Evolutionary conservation across 2,329 filamentous ascomycete species (phyloP), one percentile per base, ranked within the genome.

Genomic region (Botrytis porri): DNA sequence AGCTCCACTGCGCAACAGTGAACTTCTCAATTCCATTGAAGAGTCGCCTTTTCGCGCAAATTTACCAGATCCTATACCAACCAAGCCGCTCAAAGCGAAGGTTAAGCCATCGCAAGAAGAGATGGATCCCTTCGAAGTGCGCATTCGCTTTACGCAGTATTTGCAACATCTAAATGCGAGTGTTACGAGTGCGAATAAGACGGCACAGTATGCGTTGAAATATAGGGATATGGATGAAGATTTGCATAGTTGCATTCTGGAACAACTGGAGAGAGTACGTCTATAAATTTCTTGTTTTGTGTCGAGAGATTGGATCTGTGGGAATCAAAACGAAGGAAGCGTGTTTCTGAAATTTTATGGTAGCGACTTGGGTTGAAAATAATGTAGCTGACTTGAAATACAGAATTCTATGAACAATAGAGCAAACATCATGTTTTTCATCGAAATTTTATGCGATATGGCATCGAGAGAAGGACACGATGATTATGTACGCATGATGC

Each of bases 401-500:
- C 78, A 95, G 88, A 97, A 93, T 77, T 95, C 93, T 77, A 97
- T 99, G 92, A 99, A 99, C 83, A 97, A 92, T 69, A 88, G 95
- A 74, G 97, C 96, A 74, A 99, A 99, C 81, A 98, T 99, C 82
- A 97, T 99, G 92, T 99, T 97, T 83, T 99, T 99, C 83, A 92
- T 99, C 80, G 95, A 98, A 80, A 92, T 95, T 78, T 93, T 99
- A 77, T 93, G 97, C 81, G 95, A 98, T 81, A 78, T 79, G 77
- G 79, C 80, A 9, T 71, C 76, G 14, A 73, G 74, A 89, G 75
- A 92, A 90, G 77, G 93, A 94, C 90, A 96, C 78, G 84, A 88
- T 70, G 91, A 93, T 75, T 99, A 97, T 80, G 90, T 98, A 41
- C 89, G 92, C 69, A 98, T 98, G 94, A 93, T 99, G 84, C 93